A percentile compares a stretch with the other conserved stretches of the same genome.
Evolutionary conservation across 2,329 filamentous ascomycete genomes (phyloP).

Genomic region (Emericellopsis atlantica): DNA sequence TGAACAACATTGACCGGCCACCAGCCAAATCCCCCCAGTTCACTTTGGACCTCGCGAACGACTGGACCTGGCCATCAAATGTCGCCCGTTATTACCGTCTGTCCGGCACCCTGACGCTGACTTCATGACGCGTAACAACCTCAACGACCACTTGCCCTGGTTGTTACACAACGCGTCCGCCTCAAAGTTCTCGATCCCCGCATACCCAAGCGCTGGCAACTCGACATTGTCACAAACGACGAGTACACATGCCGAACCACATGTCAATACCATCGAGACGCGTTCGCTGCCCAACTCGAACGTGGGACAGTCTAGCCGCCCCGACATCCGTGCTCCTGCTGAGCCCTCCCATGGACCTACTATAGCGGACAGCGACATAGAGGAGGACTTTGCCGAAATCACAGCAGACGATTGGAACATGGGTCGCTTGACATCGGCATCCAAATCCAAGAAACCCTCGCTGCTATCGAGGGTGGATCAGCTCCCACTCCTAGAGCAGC

Average conservation of each 20-base stretch:
- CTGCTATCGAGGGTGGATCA: conserved; percentile 28
- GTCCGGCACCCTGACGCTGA: conserved; percentile 15
- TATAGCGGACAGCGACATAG: background rate
- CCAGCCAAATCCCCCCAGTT: too few relatives aligned
- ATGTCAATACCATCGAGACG: too few relatives aligned
- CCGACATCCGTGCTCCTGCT: background rate
- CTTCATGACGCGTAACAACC: conserved; percentile 53
- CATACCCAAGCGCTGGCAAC: conserved; percentile 15
- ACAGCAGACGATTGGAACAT: conserved; percentile 21
- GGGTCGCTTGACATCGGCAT: conserved; percentile 29
- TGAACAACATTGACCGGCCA: conserved; percentile 1
- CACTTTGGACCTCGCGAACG: background rate
- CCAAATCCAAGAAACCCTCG: conserved; percentile 30
- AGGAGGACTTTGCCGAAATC: conserved; percentile 7
- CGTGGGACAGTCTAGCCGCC: too few relatives aligned
- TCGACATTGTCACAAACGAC: too few relatives aligned
- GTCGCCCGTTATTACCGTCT: conserved; percentile 6
- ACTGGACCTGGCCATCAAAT: background rate
- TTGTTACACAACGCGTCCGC: conserved; percentile 34
- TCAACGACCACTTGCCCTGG: conserved; percentile 44
- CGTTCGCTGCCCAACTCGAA: too few relatives aligned
- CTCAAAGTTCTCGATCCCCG: conserved; percentile 24
- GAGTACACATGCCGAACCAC: too few relatives aligned
- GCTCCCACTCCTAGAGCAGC: background rate
- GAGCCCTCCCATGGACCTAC: background rate